These are phyloP conservation scores for Chaetothyriales sp. DNA, from an alignment of 2,329 filamentous ascomycete species.

Conservation along the genomic window DNA sequence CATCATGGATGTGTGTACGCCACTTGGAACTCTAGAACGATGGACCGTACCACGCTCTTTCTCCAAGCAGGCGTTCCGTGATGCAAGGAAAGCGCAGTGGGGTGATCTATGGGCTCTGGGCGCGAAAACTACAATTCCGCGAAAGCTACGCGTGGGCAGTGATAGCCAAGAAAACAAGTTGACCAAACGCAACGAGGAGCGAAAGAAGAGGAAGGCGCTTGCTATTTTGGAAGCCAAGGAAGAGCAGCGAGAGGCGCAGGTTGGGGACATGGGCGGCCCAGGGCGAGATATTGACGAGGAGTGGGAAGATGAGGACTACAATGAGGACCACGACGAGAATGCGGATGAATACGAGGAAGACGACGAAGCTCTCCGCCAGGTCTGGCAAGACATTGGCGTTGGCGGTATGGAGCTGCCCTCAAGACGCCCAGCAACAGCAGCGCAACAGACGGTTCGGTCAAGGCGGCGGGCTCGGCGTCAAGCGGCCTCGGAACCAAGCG, in stretches of 20 bases:
- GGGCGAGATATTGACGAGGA: not conserved
- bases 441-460: not conserved
- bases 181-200: not conserved
- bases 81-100: constrained; percentile 80
- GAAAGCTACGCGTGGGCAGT: constrained; percentile 35
- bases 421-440: not conserved
- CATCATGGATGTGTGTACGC: constrained; percentile 79
- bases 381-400: not conserved
- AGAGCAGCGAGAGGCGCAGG: not conserved
- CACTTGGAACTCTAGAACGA: constrained; percentile 68
- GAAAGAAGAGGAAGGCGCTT: not conserved
- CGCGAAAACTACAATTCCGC: constrained; percentile 62
- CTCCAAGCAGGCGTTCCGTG: constrained; percentile 69
- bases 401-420: not conserved
- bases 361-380: not conserved
- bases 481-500: not conserved
- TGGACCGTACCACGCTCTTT: constrained; percentile 83
- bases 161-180: not conserved
- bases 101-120: constrained; percentile 92
- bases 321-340: not conserved
- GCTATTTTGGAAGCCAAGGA: not conserved
- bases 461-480: not conserved
- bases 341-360: not conserved
- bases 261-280: not conserved
- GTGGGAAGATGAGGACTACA: not conserved